Conservation (phyloP, 306 rosid genomes). For the Ormosia semicastrata region DNA sequence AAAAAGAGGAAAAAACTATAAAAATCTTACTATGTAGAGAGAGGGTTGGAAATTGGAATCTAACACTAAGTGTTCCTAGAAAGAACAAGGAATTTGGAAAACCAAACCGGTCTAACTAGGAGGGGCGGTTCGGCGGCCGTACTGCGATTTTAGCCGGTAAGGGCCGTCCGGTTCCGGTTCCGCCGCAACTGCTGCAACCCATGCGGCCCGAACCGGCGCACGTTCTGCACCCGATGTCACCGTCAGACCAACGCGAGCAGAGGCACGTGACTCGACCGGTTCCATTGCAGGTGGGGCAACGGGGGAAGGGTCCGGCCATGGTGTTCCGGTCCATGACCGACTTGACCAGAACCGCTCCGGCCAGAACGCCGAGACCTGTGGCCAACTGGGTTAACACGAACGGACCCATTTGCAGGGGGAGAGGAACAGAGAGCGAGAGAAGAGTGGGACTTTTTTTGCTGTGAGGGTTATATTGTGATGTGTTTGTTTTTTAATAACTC, state of each 20-base stretch:
- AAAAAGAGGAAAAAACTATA: neutral
- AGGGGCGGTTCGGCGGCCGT: constrained; percentile 38
- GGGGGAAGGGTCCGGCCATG: constrained; percentile 73
- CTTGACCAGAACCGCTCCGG: constrained; percentile 72
- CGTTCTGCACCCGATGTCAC: constrained; percentile 65
- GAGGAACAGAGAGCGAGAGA: neutral
- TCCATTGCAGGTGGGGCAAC: constrained; percentile 70
- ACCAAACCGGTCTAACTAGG: constrained; percentile 24
- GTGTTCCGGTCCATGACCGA: constrained; percentile 70
- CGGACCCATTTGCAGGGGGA: constrained; percentile 39
- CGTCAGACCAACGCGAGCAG: constrained; percentile 82
- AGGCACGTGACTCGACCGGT: constrained; percentile 69
- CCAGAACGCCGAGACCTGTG: constrained; percentile 71
- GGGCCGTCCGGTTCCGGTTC: constrained; percentile 78
- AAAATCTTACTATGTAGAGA: neutral
- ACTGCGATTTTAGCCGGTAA: constrained; percentile 51
- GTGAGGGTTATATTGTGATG: neutral
- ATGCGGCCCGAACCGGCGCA: constrained; percentile 79
- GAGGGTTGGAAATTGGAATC: neutral
- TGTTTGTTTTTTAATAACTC: neutral
- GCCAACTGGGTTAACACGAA: constrained; percentile 67
- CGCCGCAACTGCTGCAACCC: constrained; percentile 72
- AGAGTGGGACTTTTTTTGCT: neutral
- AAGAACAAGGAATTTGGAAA: neutral
- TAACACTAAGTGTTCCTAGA: too few relatives aligned